phyloP scores from a whole-genome alignment of 2,329 filamentous ascomycete genomes.

The Aspergillus sp. region DNA sequence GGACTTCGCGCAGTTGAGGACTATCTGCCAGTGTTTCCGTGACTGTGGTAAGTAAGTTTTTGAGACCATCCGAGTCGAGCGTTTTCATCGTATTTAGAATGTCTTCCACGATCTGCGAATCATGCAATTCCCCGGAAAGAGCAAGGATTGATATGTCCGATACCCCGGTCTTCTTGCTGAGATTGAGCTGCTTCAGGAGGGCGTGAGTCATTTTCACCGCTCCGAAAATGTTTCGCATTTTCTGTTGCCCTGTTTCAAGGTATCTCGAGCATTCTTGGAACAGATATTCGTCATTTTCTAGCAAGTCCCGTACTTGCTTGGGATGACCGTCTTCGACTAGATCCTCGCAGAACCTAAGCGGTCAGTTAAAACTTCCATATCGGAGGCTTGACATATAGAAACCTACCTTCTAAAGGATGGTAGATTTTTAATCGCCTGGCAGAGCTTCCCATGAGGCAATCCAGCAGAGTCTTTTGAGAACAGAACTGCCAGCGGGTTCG shows the following conservation, averaged over 20 bases:
- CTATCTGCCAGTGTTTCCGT: constrained; percentile 27
- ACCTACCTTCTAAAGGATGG: constrained; percentile 48
- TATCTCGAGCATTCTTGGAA: constrained; percentile 35
- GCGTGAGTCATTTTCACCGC: constrained; percentile 22
- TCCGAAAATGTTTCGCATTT: constrained; percentile 32
- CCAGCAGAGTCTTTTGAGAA: constrained; percentile 27
- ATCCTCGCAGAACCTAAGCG: constrained; percentile 34
- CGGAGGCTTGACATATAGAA: not conserved
- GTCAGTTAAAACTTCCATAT: not conserved
- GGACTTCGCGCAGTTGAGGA: constrained; percentile 35
- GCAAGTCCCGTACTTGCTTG: constrained; percentile 36
- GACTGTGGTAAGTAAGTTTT: constrained; percentile 34
- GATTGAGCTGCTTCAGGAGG: constrained; percentile 23
- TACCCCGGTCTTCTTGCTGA: constrained; percentile 22
- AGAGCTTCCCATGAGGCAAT: constrained; percentile 36
- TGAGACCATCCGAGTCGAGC: constrained; percentile 45
- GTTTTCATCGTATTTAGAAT: constrained; percentile 48
- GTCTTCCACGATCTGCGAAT: constrained; percentile 46
- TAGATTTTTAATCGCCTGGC: constrained; percentile 51
- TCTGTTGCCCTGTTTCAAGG: constrained; percentile 34
- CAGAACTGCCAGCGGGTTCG: constrained; percentile 51
- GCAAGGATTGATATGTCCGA: constrained; percentile 35
- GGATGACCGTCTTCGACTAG: constrained; percentile 31
- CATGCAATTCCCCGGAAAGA: constrained; percentile 47
- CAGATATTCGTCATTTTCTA: constrained; percentile 46